These are phyloP conservation scores for Raffaelea arxii DNA, from an alignment of 2,329 filamentous ascomycete species.

Conservation along the genomic window DNA sequence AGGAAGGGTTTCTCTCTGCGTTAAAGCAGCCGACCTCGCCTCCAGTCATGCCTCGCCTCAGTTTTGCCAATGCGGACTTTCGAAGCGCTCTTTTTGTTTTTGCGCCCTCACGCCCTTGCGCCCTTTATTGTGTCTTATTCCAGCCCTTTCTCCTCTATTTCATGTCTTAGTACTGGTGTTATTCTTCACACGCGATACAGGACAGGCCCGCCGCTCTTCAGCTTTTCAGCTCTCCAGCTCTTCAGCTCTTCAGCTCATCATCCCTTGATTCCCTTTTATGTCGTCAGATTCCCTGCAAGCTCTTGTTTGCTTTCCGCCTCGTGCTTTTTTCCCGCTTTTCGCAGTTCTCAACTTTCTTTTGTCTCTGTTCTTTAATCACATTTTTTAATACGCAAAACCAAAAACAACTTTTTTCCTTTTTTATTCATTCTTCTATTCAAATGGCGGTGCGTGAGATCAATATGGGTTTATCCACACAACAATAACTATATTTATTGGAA, in stretches of 20 bases:
- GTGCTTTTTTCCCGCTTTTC: conserved; percentile 27
- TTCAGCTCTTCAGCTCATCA: conserved; percentile 37
- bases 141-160: conserved; percentile 16
- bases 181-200: conserved; percentile 36
- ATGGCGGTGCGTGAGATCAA: neutral
- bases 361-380: neutral
- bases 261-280: conserved; percentile 28
- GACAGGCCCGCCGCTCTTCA: conserved; percentile 45
- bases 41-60: neutral
- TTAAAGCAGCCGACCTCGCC: conserved; percentile 39
- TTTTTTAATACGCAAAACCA: neutral
- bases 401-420: neutral
- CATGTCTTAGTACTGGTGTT: conserved; percentile 48
- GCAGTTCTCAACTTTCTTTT: conserved; percentile 11
- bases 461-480: too few species aligned
- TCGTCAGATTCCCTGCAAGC: conserved; percentile 29
- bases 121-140: conserved; percentile 12
- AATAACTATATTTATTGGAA: too few species aligned
- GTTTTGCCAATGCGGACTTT: too few species aligned
- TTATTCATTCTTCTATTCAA: neutral
- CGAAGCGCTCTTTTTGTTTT: conserved; percentile 1
- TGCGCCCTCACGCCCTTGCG: conserved; percentile 9
- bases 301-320: conserved; percentile 16
- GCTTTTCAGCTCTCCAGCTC: conserved; percentile 32
- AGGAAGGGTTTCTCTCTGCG: conserved; percentile 99